Conservation (phyloP, 257 asterid genomes). For the Fraxinus quadrangulata region DNA sequence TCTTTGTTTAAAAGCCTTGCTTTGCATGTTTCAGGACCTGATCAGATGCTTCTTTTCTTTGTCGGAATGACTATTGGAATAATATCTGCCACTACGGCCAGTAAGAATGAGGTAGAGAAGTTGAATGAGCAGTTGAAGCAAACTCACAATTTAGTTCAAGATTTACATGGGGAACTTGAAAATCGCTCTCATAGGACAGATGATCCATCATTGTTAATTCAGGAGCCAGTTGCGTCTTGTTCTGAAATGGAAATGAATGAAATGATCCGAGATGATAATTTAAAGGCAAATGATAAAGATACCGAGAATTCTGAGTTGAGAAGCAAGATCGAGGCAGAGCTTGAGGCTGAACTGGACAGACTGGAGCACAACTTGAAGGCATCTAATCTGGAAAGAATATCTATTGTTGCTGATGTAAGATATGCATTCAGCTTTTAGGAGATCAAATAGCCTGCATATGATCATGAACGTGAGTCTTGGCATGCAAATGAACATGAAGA, state of each 20-base stretch:
- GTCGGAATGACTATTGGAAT: conserved; percentile 66
- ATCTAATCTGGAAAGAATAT: conserved; percentile 39
- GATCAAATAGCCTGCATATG: background rate
- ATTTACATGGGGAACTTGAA: conserved; percentile 67
- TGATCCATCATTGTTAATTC: conserved; percentile 22
- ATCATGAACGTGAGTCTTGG: background rate
- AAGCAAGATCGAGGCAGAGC: conserved; percentile 79
- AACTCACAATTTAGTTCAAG: conserved; percentile 56
- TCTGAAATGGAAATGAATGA: conserved; percentile 20
- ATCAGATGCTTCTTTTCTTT: conserved; percentile 44
- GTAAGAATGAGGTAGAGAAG: conserved; percentile 46
- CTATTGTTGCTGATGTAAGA: conserved; percentile 48
- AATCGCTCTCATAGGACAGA: conserved; percentile 30
- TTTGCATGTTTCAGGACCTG: conserved; percentile 38
- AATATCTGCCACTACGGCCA: conserved; percentile 37
- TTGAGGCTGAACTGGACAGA: conserved; percentile 77
- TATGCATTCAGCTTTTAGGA: conserved; percentile 8
- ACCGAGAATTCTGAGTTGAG: conserved; percentile 38
- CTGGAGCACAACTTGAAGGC: conserved; percentile 53
- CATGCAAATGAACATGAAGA: background rate
- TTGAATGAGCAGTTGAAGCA: conserved; percentile 52
- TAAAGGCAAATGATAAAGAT: conserved; percentile 19
- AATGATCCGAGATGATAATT: conserved; percentile 11
- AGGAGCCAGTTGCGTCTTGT: conserved; percentile 42
- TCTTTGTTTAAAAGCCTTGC: conserved; percentile 7